phyloP scores from a whole-genome alignment of 2,329 filamentous ascomycete species.

The Claviceps cyperi region DNA sequence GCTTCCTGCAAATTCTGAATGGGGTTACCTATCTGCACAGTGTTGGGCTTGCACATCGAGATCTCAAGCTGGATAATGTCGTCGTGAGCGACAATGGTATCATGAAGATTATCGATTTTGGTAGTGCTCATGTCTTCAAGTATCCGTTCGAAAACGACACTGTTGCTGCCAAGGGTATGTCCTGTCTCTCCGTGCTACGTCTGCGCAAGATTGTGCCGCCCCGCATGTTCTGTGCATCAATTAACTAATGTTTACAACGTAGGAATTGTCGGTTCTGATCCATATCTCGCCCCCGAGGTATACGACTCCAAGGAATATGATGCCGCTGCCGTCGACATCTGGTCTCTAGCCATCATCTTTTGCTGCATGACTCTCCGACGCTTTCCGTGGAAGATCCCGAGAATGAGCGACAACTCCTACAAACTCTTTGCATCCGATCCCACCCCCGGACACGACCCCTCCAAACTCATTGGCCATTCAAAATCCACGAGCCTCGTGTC shows the following conservation, averaged over 20 bases:
- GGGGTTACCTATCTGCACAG: slow-evolving; percentile 90
- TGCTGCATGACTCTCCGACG: slow-evolving; percentile 94
- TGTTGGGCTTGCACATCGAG: slow-evolving; percentile 87
- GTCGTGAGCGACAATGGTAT: slow-evolving; percentile 93
- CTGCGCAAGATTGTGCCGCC: not conserved
- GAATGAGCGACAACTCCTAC: slow-evolving; percentile 84
- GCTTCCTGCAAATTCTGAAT: slow-evolving; percentile 85
- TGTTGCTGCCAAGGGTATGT: slow-evolving; percentile 24
- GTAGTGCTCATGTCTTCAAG: slow-evolving; percentile 89
- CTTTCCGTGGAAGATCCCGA: slow-evolving; percentile 94
- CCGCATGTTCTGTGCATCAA: too few species aligned
- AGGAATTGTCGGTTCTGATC: slow-evolving; percentile 70
- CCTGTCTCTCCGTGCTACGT: not conserved
- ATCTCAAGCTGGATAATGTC: slow-evolving; percentile 94
- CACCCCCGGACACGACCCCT: slow-evolving; percentile 54
- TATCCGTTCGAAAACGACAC: slow-evolving; percentile 82
- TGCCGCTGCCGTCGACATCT: slow-evolving; percentile 85
- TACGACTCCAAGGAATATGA: slow-evolving; percentile 92
- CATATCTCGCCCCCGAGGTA: slow-evolving; percentile 91
- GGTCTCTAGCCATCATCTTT: slow-evolving; percentile 96
- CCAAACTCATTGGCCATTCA: slow-evolving; percentile 33
- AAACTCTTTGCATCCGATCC: slow-evolving; percentile 82
- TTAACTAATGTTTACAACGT: slow-evolving; percentile 6
- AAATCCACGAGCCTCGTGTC: slow-evolving; percentile 29
- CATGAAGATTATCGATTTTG: slow-evolving; percentile 99